A percentile compares a stretch with the other conserved stretches of the same genome.
Evolutionary conservation across 78 protist genomes (phyloP).

Genomic region (Dictyostelium purpureum): DNA sequence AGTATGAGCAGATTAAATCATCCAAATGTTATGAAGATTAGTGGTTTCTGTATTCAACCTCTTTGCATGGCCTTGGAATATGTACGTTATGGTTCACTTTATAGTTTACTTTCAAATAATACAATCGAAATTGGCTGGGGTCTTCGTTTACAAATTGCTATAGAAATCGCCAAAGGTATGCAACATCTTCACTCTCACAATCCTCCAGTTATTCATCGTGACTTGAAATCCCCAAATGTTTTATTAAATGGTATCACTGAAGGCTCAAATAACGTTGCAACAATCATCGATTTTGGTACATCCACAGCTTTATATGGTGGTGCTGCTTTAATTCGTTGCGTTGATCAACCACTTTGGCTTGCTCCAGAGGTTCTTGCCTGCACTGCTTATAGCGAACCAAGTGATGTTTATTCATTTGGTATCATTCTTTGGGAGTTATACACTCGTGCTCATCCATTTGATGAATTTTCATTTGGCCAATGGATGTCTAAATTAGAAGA

Average conservation of each 20-base stretch:
- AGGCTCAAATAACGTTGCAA: slow-evolving; percentile 20
- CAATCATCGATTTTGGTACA: slow-evolving; percentile 71
- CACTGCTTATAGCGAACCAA: slow-evolving; percentile 41
- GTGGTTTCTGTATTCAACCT: slow-evolving; percentile 76
- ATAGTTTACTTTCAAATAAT: slow-evolving; percentile 43
- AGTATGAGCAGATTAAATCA: slow-evolving; percentile 66
- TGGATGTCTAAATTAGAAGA: slow-evolving; percentile 80
- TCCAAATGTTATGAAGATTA: slow-evolving; percentile 72
- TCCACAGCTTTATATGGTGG: slow-evolving; percentile 58
- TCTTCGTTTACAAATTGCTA: slow-evolving; percentile 79
- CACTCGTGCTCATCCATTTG: slow-evolving; percentile 74
- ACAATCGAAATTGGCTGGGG: slow-evolving; percentile 56
- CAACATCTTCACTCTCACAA: slow-evolving; percentile 84
- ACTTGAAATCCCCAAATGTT: slow-evolving; percentile 88
- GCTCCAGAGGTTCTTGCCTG: slow-evolving; percentile 78
- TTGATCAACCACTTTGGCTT: slow-evolving; percentile 79
- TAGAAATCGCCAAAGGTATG: slow-evolving; percentile 90
- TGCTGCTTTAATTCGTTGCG: slow-evolving; percentile 59
- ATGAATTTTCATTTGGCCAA: slow-evolving; percentile 75
- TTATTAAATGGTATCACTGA: slow-evolving; percentile 57
- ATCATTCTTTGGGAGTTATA: slow-evolving; percentile 81
- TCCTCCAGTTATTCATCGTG: slow-evolving; percentile 88
- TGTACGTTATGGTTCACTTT: slow-evolving; percentile 75
- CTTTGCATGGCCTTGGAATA: slow-evolving; percentile 84
- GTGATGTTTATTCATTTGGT: slow-evolving; percentile 81